Percentiles rank a stretch among this genome's conserved stretches.
phyloP scores from a whole-genome alignment of 1,284 basidiomycete genomes.

The Psilocybe mexicana region DNA sequence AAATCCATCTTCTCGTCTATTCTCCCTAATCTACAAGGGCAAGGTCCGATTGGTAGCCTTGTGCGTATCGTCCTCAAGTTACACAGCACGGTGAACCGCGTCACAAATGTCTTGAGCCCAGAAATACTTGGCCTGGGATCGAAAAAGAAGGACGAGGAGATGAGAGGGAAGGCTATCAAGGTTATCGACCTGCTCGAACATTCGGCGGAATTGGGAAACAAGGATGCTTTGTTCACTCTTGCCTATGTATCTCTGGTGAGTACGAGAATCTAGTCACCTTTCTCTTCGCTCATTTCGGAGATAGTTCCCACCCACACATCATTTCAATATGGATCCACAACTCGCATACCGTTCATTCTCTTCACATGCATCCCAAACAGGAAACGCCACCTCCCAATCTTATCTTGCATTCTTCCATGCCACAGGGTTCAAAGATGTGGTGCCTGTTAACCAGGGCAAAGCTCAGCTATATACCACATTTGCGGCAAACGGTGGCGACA shows the following conservation, averaged over 20 bases:
- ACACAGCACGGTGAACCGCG: constrained; percentile 50
- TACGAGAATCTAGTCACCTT: not conserved
- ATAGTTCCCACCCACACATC: constrained; percentile 69
- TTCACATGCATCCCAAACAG: constrained; percentile 64
- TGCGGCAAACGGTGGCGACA: constrained; percentile 84
- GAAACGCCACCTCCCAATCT: constrained; percentile 84
- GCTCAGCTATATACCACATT: constrained; percentile 94
- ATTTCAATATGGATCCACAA: constrained; percentile 61
- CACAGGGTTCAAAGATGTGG: constrained; percentile 76
- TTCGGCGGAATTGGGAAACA: constrained; percentile 77
- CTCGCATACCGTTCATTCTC: constrained; percentile 63
- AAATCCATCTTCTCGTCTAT: constrained; percentile 62
- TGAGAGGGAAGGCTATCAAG: constrained; percentile 67
- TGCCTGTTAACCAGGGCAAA: constrained; percentile 68
- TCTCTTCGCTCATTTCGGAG: not conserved
- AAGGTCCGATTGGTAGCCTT: constrained; percentile 67
- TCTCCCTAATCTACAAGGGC: constrained; percentile 67
- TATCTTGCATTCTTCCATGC: constrained; percentile 86
- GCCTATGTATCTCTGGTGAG: constrained; percentile 72
- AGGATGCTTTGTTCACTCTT: constrained; percentile 72
- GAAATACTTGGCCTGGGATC: constrained; percentile 42
- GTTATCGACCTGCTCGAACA: constrained; percentile 76
- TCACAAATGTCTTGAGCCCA: constrained; percentile 42
- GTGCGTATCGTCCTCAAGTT: constrained; percentile 66
- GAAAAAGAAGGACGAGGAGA: constrained; percentile 61